Evolutionary conservation across 345 rosid species (phyloP).

Genomic region (Chamaenerion angustifolium): DNA sequence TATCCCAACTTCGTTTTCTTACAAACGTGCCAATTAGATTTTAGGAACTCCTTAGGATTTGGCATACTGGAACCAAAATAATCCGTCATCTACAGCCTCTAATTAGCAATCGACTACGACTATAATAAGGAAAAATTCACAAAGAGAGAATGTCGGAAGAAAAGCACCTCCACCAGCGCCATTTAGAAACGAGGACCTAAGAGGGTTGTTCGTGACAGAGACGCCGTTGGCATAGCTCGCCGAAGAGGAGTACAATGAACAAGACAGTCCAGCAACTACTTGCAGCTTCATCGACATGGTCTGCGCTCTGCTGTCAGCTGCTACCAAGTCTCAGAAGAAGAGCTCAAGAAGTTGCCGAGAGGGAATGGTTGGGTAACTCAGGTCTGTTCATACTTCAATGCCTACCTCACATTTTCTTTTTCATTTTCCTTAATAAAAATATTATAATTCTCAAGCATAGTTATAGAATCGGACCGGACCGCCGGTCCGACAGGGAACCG

Average conservation of each 20-base stretch:
- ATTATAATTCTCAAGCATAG: no score
- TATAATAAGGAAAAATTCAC: background rate
- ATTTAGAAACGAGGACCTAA: conserved; percentile 25
- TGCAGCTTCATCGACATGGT: conserved; percentile 24
- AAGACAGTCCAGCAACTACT: conserved; percentile 23
- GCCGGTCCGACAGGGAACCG: no score
- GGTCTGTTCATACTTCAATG: no score
- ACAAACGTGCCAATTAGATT: no score
- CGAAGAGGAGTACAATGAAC: conserved; percentile 20
- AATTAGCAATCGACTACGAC: background rate
- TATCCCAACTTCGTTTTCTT: no score
- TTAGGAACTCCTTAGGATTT: no score
- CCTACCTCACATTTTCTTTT: no score
- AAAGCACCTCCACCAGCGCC: conserved; percentile 14
- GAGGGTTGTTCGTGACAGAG: conserved; percentile 20
- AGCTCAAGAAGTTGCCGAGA: no score
- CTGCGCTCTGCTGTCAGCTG: conserved; percentile 3
- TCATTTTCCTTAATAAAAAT: no score
- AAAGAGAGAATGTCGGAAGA: background rate
- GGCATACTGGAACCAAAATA: background rate
- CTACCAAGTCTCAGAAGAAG: background rate
- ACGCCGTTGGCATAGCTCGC: conserved; percentile 19
- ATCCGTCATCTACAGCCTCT: background rate
- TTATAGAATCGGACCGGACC: no score
- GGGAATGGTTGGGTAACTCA: no score